phyloP scores from a whole-genome alignment of 352 stramenopile genomes.

The Globisporangium nunn region DNA sequence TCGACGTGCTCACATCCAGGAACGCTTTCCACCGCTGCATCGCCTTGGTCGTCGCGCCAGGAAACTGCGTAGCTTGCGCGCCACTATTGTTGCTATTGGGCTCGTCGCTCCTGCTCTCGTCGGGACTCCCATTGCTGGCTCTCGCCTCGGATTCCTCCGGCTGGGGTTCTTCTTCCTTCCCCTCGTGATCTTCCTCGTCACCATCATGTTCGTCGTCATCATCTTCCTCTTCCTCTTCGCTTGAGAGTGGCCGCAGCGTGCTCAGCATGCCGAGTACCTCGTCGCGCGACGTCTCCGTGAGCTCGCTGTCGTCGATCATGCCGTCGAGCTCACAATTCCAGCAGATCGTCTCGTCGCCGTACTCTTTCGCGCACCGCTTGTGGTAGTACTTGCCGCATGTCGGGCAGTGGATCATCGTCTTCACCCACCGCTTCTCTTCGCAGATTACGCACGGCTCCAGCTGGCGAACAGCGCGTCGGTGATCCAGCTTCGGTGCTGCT shows the following conservation, averaged over 20 bases:
- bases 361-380: constrained; percentile 59
- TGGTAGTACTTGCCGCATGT: constrained; percentile 67
- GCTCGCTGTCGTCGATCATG: constrained; percentile 72
- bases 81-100: not conserved
- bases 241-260: constrained; percentile 24
- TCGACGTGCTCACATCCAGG: constrained; percentile 48
- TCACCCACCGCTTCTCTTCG: constrained; percentile 32
- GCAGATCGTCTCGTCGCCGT: constrained; percentile 59
- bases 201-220: constrained; percentile 12
- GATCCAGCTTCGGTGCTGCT: constrained; percentile 15
- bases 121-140: not conserved
- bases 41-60: constrained; percentile 16
- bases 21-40: constrained; percentile 57
- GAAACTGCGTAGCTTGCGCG: constrained; percentile 7
- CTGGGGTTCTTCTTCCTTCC: constrained; percentile 1
- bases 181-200: constrained; percentile 4
- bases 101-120: constrained; percentile 9
- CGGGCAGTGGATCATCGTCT: constrained; percentile 30
- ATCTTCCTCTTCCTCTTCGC: constrained; percentile 9
- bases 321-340: constrained; percentile 71
- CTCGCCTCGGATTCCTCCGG: not conserved
- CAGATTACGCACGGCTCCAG: constrained; percentile 55
- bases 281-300: constrained; percentile 45
- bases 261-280: constrained; percentile 38
- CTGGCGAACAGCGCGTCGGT: constrained; percentile 14